Evolutionary conservation across 257 asterid genomes (phyloP).

Genomic region (Nicotiana undulata): DNA sequence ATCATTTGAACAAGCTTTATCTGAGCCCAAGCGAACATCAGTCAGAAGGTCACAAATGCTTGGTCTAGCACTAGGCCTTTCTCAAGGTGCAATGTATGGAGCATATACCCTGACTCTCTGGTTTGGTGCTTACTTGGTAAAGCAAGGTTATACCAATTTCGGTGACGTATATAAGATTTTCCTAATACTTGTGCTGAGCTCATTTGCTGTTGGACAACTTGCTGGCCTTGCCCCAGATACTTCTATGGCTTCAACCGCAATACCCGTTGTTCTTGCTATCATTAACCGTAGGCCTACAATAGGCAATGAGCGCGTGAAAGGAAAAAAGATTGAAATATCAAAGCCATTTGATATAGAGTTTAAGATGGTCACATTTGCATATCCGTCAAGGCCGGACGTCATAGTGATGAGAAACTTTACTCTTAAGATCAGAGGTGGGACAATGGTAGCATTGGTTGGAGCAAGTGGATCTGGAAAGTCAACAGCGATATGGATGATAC

Average conservation of each 20-base stretch:
- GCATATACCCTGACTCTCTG: conserved; percentile 66
- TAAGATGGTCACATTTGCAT: conserved; percentile 55
- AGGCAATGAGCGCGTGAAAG: conserved; percentile 21
- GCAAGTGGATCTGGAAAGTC: conserved; percentile 89
- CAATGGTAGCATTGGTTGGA: conserved; percentile 76
- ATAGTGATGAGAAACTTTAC: conserved; percentile 42
- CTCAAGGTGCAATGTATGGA: conserved; percentile 82
- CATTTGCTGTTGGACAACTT: conserved; percentile 85
- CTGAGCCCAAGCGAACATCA: conserved; percentile 46
- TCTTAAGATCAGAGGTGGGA: conserved; percentile 48
- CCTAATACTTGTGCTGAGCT: conserved; percentile 81
- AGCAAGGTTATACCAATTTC: conserved; percentile 32
- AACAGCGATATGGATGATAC: conserved; percentile 67
- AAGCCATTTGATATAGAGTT: conserved; percentile 56
- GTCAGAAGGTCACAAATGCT: conserved; percentile 52
- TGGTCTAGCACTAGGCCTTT: conserved; percentile 58
- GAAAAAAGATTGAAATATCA: conserved; percentile 34
- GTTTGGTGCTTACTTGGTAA: conserved; percentile 70
- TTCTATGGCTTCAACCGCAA: conserved; percentile 51
- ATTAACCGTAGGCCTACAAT: conserved; percentile 53
- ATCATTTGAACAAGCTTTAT: conserved; percentile 55
- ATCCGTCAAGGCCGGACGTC: conserved; percentile 56
- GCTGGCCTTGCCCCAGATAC: conserved; percentile 93
- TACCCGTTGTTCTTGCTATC: conserved; percentile 46
- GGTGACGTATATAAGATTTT: conserved; percentile 74